phyloP scores from a whole-genome alignment of 306 rosid species.

The Quercus wislizeni region DNA sequence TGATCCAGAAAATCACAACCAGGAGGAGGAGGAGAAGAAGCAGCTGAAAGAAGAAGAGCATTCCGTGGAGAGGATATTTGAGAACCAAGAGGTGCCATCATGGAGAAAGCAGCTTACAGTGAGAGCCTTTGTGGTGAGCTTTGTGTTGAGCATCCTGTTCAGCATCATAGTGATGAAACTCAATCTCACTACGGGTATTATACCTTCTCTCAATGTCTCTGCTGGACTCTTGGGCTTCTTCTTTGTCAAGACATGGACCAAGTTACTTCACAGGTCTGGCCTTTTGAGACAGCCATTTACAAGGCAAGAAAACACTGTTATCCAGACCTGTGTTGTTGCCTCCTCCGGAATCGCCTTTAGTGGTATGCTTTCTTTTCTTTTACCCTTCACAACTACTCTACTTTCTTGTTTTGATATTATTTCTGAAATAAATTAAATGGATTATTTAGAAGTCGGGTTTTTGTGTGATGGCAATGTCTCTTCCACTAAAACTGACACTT shows the following conservation, averaged over 20 bases:
- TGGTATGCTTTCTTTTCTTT: background rate
- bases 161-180: conserved; percentile 24
- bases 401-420: too few species aligned
- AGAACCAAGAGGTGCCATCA: conserved; percentile 18
- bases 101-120: conserved; percentile 19
- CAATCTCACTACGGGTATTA: conserved; percentile 23
- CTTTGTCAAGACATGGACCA: conserved; percentile 26
- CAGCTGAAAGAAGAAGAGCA: too few species aligned
- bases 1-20: too few species aligned
- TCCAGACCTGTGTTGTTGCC: conserved; percentile 19
- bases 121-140: conserved; percentile 27
- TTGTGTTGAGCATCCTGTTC: conserved; percentile 17
- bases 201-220: conserved; percentile 29
- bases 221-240: conserved; percentile 28
- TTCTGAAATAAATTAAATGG: too few species aligned
- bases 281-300: conserved; percentile 17
- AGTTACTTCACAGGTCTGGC: conserved; percentile 9
- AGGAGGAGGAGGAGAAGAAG: too few species aligned
- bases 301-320: conserved; percentile 19
- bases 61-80: conserved; percentile 9
- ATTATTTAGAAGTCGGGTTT: too few species aligned
- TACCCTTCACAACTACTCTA: background rate
- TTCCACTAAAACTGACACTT: too few species aligned
- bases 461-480: too few species aligned
- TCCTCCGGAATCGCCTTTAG: background rate